These are phyloP conservation scores for Phalaenopsis hybrid DNA, from an alignment of 116 monocot species.

Conservation along the genomic window DNA sequence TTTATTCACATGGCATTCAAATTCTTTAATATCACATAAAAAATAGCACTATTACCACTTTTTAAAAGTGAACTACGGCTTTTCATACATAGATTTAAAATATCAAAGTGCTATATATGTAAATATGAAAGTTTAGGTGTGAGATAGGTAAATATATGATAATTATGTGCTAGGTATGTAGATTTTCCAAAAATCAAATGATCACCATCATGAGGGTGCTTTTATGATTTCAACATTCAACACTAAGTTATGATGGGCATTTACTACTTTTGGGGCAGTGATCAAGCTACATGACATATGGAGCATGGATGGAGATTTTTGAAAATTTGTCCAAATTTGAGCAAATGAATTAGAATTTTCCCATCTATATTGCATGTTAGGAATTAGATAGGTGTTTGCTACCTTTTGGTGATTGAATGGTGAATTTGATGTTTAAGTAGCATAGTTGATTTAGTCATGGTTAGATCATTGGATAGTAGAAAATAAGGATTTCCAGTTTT, in stretches of 20 bases:
- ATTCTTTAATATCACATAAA: too few relatives aligned
- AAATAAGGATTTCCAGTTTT: background rate
- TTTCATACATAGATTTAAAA: too few relatives aligned
- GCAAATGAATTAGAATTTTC: background rate
- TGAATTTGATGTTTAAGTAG: background rate
- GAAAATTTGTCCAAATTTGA: background rate
- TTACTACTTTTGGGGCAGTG: background rate
- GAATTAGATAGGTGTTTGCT: background rate
- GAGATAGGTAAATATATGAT: too few relatives aligned
- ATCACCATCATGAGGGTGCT: too few relatives aligned
- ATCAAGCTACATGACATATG: background rate
- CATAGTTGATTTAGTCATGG: background rate
- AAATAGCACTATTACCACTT: too few relatives aligned
- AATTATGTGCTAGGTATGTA: too few relatives aligned
- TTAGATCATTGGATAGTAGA: background rate
- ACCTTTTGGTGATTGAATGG: background rate
- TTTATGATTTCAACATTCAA: background rate
- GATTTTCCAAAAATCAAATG: too few relatives aligned
- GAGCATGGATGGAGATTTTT: background rate
- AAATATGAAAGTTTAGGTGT: too few relatives aligned
- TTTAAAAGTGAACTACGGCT: too few relatives aligned
- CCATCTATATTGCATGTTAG: background rate
- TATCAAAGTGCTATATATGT: too few relatives aligned
- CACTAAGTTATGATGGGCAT: background rate
- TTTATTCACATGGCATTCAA: too few relatives aligned